phyloP scores from a whole-genome alignment of 257 asterid species.

The Prunella vulgaris region DNA sequence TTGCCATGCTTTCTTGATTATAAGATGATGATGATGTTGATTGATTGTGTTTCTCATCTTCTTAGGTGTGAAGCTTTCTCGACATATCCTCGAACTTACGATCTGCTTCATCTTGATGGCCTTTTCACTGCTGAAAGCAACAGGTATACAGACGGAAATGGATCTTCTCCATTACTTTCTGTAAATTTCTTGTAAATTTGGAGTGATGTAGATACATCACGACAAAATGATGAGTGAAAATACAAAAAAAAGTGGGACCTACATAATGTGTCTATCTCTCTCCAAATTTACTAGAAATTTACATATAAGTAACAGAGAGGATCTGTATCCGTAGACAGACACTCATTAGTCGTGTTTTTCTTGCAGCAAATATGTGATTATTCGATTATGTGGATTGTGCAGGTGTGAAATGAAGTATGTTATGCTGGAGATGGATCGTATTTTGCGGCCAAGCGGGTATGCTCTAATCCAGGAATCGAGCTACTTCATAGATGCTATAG shows the following conservation, averaged over 20 bases:
- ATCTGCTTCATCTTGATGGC: conserved; percentile 52
- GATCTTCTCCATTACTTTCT: no score
- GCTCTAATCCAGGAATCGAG: conserved; percentile 73
- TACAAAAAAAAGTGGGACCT: no score
- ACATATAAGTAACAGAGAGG: no score
- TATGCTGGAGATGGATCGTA: conserved; percentile 89
- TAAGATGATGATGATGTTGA: background rate
- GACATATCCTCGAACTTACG: conserved; percentile 53
- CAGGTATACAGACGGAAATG: conserved; percentile 20
- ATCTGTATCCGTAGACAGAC: background rate
- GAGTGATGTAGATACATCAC: no score
- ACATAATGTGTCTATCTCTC: no score
- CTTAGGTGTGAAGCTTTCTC: conserved; percentile 61
- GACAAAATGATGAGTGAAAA: no score
- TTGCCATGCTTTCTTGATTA: background rate
- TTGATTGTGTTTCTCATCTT: background rate
- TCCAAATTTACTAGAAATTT: no score
- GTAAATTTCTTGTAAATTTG: no score
- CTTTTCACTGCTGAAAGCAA: conserved; percentile 53
- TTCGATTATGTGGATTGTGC: conserved; percentile 15
- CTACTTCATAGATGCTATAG: conserved; percentile 53
- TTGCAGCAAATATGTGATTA: background rate
- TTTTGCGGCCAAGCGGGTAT: conserved; percentile 80
- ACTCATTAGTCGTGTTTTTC: background rate
- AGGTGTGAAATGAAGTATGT: conserved; percentile 95